Evolutionary conservation across 257 asterid species (phyloP), one percentile per base, ranked within the genome.

Genomic region (Solanum lignicaule): DNA sequence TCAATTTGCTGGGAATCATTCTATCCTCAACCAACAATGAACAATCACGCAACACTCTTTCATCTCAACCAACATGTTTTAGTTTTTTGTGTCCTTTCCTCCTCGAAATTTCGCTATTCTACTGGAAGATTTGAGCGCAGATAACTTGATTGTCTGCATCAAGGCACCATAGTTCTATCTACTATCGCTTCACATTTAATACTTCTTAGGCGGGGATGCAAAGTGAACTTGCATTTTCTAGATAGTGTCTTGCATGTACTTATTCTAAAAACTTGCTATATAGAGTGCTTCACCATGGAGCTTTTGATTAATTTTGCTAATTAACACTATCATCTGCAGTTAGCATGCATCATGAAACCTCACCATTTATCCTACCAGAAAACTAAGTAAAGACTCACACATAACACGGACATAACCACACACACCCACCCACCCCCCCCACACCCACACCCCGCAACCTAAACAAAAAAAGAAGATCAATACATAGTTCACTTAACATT

Each of bases 351-450:
- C 48, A 36, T 74, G 52, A 21, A 35, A 10, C 82, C 48, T 74
- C 20, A 35, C 82, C 18, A 74, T 20, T 36, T 74, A 74, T 35
- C 6, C 10, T 35, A 74, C 48, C 1, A 7, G 18, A 9, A 35
- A 74, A 74, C 82, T 35, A 74, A 74, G 48, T 72, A 72, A 32
- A 32, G 31, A 13, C 25, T 74, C 82, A 74, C 31, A 74, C 48
- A 35, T 15, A 35, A 35, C 43, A 13, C 31, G 4, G 81, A 31
- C 13, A 58, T 21, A 58, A 58, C 25, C 65, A 3, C 65, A 1
- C 66, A 1, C n/a, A n/a, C n/a, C n/a, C n/a, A n/a, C n/a, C n/a
- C 0, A 9, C 1, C 62, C 10, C 25, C 1, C 65, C 3, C n/a
- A 0, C 65, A 16, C 60, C 8, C 62, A 5, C 66, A 20, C 2